A percentile compares a stretch with the other conserved stretches of the same genome.
These are phyloP conservation scores for Chaetomium olivaceum DNA, from an alignment of 2,329 filamentous ascomycete genomes.

Conservation along the genomic window DNA sequence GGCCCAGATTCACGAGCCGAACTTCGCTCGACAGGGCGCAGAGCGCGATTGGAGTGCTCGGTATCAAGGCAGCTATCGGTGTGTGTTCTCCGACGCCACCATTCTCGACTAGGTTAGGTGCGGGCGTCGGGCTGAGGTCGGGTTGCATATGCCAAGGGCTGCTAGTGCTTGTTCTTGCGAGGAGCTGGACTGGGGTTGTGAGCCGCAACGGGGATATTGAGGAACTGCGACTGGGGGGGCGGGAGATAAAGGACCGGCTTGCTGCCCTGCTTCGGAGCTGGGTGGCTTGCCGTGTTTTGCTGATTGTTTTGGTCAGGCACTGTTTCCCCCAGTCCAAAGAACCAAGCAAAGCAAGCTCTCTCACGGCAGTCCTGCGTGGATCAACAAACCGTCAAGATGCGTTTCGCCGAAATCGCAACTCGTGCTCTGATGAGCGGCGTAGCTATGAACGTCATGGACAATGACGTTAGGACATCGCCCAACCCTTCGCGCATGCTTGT, in stretches of 20 bases:
- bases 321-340: background rate
- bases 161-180: background rate
- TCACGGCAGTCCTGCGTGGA: background rate
- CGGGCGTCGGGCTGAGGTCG: slow-evolving; percentile 5
- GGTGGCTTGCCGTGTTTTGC: background rate
- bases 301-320: background rate
- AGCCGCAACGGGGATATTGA: background rate
- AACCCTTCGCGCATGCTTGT: slow-evolving; percentile 12
- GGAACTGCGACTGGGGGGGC: background rate
- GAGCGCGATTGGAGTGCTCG: background rate
- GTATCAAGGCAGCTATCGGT: background rate
- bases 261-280: background rate
- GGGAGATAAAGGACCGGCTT: background rate
- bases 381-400: slow-evolving; percentile 14
- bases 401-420: slow-evolving; percentile 13
- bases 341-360: background rate
- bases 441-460: slow-evolving; percentile 8
- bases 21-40: background rate
- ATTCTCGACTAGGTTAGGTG: background rate
- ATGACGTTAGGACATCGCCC: slow-evolving; percentile 5
- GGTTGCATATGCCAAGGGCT: slow-evolving; percentile 5
- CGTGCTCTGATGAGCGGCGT: slow-evolving; percentile 20
- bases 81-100: background rate
- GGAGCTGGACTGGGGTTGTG: background rate
- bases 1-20: background rate